A percentile compares a stretch with the other conserved stretches of the same genome.
Conservation (phyloP, 2,329 filamentous ascomycete species). For the Colletotrichum eleusines region DNA sequence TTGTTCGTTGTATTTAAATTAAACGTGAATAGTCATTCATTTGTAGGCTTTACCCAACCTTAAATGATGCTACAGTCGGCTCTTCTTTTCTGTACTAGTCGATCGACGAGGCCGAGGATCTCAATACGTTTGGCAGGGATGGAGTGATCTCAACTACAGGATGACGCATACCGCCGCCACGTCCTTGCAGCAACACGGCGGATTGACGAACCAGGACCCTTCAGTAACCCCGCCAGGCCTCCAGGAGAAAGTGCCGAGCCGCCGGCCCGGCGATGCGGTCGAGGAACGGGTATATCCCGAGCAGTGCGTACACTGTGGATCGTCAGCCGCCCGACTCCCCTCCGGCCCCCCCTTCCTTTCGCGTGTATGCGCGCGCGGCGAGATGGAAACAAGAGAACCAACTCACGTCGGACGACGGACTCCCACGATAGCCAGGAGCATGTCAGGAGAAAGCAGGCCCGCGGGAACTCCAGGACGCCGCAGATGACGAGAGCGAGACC, state of each 20-base stretch:
- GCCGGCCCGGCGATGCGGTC: not conserved
- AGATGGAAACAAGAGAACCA: not conserved
- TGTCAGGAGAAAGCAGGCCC: slow-evolving; percentile 16
- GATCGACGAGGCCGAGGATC: no score
- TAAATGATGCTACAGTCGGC: no score
- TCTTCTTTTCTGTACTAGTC: no score
- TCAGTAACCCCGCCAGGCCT: not conserved
- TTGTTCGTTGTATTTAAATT: no score
- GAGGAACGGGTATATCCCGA: slow-evolving; percentile 26
- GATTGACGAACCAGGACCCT: not conserved
- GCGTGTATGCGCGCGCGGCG: no score
- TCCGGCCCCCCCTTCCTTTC: no score
- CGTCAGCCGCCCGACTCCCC: not conserved
- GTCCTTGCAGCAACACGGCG: no score
- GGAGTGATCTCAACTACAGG: no score
- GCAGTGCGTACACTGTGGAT: slow-evolving; percentile 19
- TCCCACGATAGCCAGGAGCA: slow-evolving; percentile 16
- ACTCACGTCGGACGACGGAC: not conserved
- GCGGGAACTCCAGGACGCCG: slow-evolving; percentile 17
- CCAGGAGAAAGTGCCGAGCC: not conserved
- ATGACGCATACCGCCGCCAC: no score
- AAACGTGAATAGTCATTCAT: no score
- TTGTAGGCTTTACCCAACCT: no score
- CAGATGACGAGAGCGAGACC: not conserved
- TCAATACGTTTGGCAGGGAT: no score